These are phyloP conservation scores for Crithidia fasciculata DNA, from an alignment of 208 protist species.

Conservation along the genomic window DNA sequence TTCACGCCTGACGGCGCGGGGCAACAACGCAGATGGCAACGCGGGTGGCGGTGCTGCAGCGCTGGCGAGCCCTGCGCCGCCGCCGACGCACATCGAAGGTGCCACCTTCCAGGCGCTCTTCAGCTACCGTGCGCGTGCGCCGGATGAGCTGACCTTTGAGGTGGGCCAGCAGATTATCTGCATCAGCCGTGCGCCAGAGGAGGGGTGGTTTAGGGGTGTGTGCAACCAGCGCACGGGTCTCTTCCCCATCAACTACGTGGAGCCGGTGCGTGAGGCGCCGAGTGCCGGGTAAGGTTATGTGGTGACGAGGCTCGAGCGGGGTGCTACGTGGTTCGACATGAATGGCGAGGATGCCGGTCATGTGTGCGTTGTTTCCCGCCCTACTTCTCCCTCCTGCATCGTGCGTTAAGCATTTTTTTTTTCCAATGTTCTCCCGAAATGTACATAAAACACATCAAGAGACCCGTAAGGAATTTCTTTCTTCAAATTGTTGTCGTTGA, in stretches of 20 bases:
- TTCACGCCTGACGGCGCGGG: slow-evolving; percentile 8
- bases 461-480: too few species aligned
- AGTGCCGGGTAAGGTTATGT: slow-evolving; percentile 3
- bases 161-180: slow-evolving; percentile 77
- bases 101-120: slow-evolving; percentile 74
- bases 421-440: too few species aligned
- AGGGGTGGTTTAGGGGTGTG: slow-evolving; percentile 91
- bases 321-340: too few species aligned
- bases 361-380: too few species aligned
- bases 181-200: slow-evolving; percentile 75
- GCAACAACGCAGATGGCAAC: not conserved
- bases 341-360: too few species aligned
- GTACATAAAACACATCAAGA: too few species aligned
- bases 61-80: slow-evolving; percentile 8
- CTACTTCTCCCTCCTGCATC: too few species aligned
- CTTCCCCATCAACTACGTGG: slow-evolving; percentile 91
- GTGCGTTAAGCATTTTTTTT: too few species aligned
- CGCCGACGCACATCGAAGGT: slow-evolving; percentile 65
- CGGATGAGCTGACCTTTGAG: slow-evolving; percentile 89
- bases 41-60: slow-evolving; percentile 5
- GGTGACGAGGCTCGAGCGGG: too few species aligned
- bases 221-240: slow-evolving; percentile 90
- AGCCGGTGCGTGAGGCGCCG: slow-evolving; percentile 19
- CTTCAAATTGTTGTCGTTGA: too few species aligned
- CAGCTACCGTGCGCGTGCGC: slow-evolving; percentile 73